Conservation (phyloP, 2,329 filamentous ascomycete species). For the Exophiala aquamarina region DNA sequence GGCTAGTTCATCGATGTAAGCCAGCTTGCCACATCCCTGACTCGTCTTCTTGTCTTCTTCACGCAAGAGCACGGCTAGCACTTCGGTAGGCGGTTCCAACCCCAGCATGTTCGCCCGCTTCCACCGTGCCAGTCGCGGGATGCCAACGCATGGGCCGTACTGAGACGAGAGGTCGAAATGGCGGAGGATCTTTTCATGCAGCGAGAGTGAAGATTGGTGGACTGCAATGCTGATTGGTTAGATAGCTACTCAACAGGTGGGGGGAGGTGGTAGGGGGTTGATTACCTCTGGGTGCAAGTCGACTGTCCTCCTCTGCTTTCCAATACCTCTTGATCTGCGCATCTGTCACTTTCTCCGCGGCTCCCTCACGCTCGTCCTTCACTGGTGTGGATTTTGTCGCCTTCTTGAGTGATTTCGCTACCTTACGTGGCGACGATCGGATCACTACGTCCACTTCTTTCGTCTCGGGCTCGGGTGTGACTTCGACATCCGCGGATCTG, state of each 20-base stretch:
- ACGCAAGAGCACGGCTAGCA: conserved; percentile 78
- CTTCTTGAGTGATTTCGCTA: conserved; percentile 16
- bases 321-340: conserved; percentile 76
- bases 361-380: conserved; percentile 32
- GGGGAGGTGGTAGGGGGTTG: not conserved
- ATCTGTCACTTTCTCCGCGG: conserved; percentile 65
- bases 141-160: conserved; percentile 89
- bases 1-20: conserved; percentile 28
- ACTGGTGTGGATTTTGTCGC: conserved; percentile 28
- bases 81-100: conserved; percentile 85
- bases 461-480: conserved; percentile 14
- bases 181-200: conserved; percentile 81
- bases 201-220: conserved; percentile 71
- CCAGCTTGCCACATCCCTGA: conserved; percentile 22
- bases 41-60: conserved; percentile 45
- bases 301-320: conserved; percentile 67
- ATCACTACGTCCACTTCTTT: conserved; percentile 13
- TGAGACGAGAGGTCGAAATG: conserved; percentile 92
- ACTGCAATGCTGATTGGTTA: conserved; percentile 44
- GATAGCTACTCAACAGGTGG: not conserved
- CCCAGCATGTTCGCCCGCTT: conserved; percentile 78
- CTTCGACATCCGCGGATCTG: conserved; percentile 14
- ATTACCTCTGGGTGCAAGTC: conserved; percentile 60
- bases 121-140: conserved; percentile 80
- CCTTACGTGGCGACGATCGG: conserved; percentile 10